Evolutionary conservation across 148 eudicot species (phyloP), one percentile per base, ranked within the genome.

Genomic region (Cornus kousa): DNA sequence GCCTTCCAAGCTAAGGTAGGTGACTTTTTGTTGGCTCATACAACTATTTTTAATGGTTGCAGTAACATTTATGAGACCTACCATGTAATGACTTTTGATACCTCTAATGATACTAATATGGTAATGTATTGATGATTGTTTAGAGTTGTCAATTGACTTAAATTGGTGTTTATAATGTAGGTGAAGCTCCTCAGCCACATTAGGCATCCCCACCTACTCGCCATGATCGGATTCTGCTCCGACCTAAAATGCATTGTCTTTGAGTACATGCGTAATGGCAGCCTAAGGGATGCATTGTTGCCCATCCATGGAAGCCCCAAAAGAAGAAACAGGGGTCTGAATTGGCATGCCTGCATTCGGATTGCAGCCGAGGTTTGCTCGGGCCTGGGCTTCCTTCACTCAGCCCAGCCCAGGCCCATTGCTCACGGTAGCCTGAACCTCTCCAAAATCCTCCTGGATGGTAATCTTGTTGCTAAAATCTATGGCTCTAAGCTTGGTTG

Each of bases 261-360:
- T 4, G 96, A 93, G 74, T 90, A 89, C 83, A 86, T 89, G 91
- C 91, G 87, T 75, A 90, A 90, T 32, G 92, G 95, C 60, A 84
- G 92, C 87, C 75, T 93, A 53, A 81, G 91, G 70, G 90, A 93
- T 81, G 82, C 80, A 72, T 43, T 94, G 22, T 92, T 89, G 79
- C 82, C 89, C 13, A 39, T 9, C 40, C 67, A 12, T 33, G 72
- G 79, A 62, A 68, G 77, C 81, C 48, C 73, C 31, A 82, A 80
- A 39, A 71, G 82, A 10, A 86, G 78, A 81, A 85, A 80, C 76
- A 79, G 62, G 75, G 67, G 70, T 39, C 88, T 92, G 37, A 83
- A 81, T 67, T 94, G 98, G 98, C 90, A 83, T 73, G 81, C 83
- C 16, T 77, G 97, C 22, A 66, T 90, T 43, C 83, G 86, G 5